phyloP scores from a whole-genome alignment of 2,329 filamentous ascomycete genomes.

The Colletotrichum sp. region DNA sequence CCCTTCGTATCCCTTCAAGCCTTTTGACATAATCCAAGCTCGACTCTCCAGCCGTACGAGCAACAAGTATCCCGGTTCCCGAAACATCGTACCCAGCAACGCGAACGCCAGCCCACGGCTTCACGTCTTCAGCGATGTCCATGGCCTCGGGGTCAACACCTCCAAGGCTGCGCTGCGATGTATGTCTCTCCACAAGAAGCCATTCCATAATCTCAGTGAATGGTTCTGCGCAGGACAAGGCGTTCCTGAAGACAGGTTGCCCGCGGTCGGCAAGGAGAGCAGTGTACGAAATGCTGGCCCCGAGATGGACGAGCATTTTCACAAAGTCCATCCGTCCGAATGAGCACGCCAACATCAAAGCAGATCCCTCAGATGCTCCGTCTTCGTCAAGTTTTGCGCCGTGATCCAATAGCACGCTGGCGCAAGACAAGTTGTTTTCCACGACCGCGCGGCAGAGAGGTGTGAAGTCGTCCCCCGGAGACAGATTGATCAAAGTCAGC shows the following conservation, averaged over 20 bases:
- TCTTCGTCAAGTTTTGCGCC: conserved; percentile 15
- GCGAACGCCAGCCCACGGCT: neutral
- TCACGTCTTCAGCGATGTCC: neutral
- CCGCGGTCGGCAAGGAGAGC: neutral
- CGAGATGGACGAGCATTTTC: conserved; percentile 1
- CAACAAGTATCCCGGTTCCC: neutral
- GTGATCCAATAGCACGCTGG: neutral
- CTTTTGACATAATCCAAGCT: neutral
- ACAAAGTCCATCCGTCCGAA: conserved; percentile 1
- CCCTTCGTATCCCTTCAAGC: neutral
- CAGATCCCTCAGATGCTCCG: conserved; percentile 14
- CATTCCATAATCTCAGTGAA: conserved; percentile 15
- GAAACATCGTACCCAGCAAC: neutral
- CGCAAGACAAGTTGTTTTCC: neutral
- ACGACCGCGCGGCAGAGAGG: conserved; percentile 7
- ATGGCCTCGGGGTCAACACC: neutral
- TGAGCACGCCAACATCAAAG: conserved; percentile 21
- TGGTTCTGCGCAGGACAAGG: neutral
- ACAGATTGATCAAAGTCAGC: neutral
- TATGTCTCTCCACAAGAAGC: conserved; percentile 19
- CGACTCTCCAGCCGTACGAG: neutral
- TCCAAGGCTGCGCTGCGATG: neutral
- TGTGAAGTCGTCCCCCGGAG: neutral
- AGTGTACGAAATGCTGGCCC: conserved; percentile 11
- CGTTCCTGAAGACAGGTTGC: neutral